Evolutionary conservation across 768 basidiomycete genomes (phyloP), one percentile per base, ranked within the genome.

Genomic region (Tricholoma flavovirens): DNA sequence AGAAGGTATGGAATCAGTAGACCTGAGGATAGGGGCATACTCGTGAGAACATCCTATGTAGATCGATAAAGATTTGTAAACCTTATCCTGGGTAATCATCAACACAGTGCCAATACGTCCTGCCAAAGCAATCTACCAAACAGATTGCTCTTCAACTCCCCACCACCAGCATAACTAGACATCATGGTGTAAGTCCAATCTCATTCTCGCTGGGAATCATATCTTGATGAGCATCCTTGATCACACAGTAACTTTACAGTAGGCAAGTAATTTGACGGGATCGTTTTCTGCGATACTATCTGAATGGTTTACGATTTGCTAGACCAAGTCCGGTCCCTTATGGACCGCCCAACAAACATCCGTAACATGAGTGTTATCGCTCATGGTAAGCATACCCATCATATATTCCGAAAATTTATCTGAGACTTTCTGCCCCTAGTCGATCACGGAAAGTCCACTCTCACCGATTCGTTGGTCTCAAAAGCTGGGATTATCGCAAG

Each of bases 361-460:
- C 88, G 91, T 77, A 92, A 92, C 80, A 93, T 93, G 90, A 88
- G 86, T 83, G 90, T 91, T 67, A 91, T 91, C 69, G 91, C 91
- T 66, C 90, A 93, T 75, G 90, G 91, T 89, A 55, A 67, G 85
- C 75, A 35, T 46, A n/a, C 33, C 54, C 54, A 49, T 30, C 48
- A 33, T 32, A 21, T n/a, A 33, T n/a, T 29, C 32, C 42, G 42
- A 59, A 50, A 30, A 26, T 53, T 48, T 63, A 57, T n/a, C 50
- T 32, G 61, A 63, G 58, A 33, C 53, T 32, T 50, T 52, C 9
- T 49, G 10, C 26, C 46, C 26, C 9, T 67, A 93, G 97, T 99
- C 83, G 97, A 99, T 76, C 97, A 99, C 79, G 97, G 97, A 78
- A 99, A 99, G 77, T 99, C 97, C 55, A 99, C 97, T 66, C 86